phyloP scores from a whole-genome alignment of 2,329 filamentous ascomycete species.

The Coniella vitis region DNA sequence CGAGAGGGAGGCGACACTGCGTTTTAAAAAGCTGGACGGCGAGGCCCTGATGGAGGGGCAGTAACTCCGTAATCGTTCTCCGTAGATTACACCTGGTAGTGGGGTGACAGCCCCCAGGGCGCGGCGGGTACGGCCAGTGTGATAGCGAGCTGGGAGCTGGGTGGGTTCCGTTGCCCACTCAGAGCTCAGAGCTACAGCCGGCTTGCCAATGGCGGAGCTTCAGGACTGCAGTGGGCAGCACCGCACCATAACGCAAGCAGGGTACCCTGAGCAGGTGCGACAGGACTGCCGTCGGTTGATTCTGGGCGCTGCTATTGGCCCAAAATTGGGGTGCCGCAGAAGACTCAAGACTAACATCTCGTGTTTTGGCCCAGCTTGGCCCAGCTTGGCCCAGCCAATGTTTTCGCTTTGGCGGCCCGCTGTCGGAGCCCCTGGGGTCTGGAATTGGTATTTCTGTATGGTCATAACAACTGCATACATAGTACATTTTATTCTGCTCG shows the following conservation, averaged over 20 bases:
- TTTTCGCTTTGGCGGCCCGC: constrained; percentile 6
- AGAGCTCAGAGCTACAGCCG: background rate
- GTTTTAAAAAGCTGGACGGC: constrained; percentile 15
- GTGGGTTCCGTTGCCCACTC: background rate
- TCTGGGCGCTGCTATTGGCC: too few species aligned
- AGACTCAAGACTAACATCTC: constrained; percentile 6
- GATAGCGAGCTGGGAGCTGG: constrained; percentile 5
- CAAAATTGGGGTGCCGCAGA: too few species aligned
- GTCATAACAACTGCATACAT: too few species aligned
- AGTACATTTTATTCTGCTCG: too few species aligned
- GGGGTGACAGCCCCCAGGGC: constrained; percentile 6
- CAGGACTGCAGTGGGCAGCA: background rate
- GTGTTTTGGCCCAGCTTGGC: constrained; percentile 11
- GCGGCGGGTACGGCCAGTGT: background rate
- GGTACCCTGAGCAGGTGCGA: background rate
- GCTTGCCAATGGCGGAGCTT: background rate
- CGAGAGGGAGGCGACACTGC: constrained; percentile 6
- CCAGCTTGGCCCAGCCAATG: background rate
- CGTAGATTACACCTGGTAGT: background rate
- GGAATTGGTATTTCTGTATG: too few species aligned
- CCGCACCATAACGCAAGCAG: background rate
- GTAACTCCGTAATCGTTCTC: background rate
- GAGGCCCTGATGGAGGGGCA: constrained; percentile 8
- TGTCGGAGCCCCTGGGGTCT: constrained; percentile 14
- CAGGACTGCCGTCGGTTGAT: too few species aligned